These are phyloP conservation scores for Fennellomyces sp. DNA, from an alignment of 371 early-diverging fungal species.

Conservation along the genomic window DNA sequence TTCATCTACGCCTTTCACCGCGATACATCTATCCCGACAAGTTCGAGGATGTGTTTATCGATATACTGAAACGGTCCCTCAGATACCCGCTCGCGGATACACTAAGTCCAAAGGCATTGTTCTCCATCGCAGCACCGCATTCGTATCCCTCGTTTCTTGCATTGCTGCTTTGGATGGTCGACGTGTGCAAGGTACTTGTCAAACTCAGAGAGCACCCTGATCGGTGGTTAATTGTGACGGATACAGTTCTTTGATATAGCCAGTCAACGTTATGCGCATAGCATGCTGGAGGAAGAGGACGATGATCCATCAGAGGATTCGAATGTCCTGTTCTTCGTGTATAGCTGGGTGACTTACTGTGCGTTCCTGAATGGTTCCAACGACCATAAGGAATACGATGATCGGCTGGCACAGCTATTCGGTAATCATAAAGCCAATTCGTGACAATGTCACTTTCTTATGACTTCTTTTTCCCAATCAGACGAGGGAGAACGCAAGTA, in stretches of 20 bases:
- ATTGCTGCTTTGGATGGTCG: slow-evolving; percentile 83
- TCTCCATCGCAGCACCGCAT: slow-evolving; percentile 83
- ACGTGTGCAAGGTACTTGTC: slow-evolving; percentile 9
- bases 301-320: slow-evolving; percentile 5
- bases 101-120: slow-evolving; percentile 84
- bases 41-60: slow-evolving; percentile 88
- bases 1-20: slow-evolving; percentile 84
- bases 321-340: slow-evolving; percentile 61
- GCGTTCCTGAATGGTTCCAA: slow-evolving; percentile 64
- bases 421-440: background rate
- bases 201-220: too few species aligned
- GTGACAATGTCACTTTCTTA: too few species aligned
- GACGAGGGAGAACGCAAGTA: background rate
- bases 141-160: slow-evolving; percentile 91
- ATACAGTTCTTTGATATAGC: background rate
- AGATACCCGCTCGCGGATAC: slow-evolving; percentile 87
- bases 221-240: too few species aligned
- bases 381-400: slow-evolving; percentile 6
- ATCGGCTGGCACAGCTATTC: background rate
- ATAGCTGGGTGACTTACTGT: slow-evolving; percentile 57
- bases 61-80: slow-evolving; percentile 74
- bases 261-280: background rate
- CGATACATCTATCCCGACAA: slow-evolving; percentile 61
- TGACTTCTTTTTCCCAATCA: too few species aligned
- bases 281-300: background rate